These are phyloP conservation scores for Rossbeevera mucosa DNA, from an alignment of 768 basidiomycete species.

Conservation along the genomic window DNA sequence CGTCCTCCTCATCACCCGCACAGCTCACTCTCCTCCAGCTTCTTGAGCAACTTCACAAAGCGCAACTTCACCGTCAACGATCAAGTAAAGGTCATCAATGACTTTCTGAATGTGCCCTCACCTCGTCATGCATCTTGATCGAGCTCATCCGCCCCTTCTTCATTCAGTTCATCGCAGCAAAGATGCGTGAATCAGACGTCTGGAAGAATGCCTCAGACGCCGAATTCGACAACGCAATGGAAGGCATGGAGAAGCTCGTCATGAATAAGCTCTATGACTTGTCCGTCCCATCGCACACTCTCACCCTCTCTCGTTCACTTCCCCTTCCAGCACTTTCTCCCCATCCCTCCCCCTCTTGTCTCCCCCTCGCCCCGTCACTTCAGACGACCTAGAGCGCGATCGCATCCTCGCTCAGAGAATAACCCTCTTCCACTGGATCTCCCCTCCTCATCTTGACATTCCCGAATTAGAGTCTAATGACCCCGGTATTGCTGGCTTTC, in stretches of 20 bases:
- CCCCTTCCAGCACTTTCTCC: constrained; percentile 73
- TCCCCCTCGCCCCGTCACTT: constrained; percentile 74
- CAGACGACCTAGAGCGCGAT: constrained; percentile 96
- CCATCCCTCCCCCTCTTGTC: constrained; percentile 67
- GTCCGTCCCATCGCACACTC: constrained; percentile 46
- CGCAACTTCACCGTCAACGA: constrained; percentile 88
- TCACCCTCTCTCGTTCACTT: not conserved
- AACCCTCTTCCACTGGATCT: constrained; percentile 85
- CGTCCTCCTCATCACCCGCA: not conserved
- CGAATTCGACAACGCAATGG: constrained; percentile 95
- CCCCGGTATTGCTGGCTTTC: constrained; percentile 56
- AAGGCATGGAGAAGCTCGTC: constrained; percentile 99
- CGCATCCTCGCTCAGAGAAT: constrained; percentile 87
- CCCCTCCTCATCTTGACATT: constrained; percentile 85
- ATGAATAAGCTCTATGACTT: constrained; percentile 97
- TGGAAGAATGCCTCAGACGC: constrained; percentile 75
- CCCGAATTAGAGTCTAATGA: constrained; percentile 65
- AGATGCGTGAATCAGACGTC: constrained; percentile 80
- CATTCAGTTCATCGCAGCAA: constrained; percentile 82
- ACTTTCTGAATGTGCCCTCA: constrained; percentile 70
- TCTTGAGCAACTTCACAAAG: constrained; percentile 90
- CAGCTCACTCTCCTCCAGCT: constrained; percentile 44
- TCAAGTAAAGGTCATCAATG: constrained; percentile 92
- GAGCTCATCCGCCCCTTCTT: constrained; percentile 16
- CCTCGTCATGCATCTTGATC: not conserved